phyloP scores from a whole-genome alignment of 257 asterid genomes.

The Orobanche coerulescens region DNA sequence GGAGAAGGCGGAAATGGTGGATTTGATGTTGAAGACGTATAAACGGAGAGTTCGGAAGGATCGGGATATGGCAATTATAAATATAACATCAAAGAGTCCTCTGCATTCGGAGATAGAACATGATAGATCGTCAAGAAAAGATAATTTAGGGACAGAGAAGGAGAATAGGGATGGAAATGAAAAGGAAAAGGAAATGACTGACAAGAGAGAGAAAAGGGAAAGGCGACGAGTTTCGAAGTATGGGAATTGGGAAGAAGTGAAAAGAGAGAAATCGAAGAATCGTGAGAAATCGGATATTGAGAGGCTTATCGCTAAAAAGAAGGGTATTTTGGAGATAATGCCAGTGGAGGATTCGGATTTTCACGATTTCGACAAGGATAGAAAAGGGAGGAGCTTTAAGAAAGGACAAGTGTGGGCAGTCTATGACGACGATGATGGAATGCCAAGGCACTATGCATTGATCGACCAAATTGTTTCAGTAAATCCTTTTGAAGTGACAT shows the following conservation, averaged over 20 bases:
- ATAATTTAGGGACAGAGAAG: constrained; percentile 23
- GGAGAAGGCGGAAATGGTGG: constrained; percentile 15
- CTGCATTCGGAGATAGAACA: constrained; percentile 20
- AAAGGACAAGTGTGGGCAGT: constrained; percentile 93
- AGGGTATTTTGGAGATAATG: constrained; percentile 37
- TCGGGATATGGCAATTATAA: constrained; percentile 17
- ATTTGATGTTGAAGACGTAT: constrained; percentile 15
- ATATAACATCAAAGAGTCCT: constrained; percentile 13
- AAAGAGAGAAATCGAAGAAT: constrained; percentile 14
- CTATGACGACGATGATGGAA: constrained; percentile 67
- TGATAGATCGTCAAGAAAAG: constrained; percentile 13
- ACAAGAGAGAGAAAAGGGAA: constrained; percentile 26
- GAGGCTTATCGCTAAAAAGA: constrained; percentile 25
- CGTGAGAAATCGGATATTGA: constrained; percentile 22
- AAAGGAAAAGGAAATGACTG: constrained; percentile 19
- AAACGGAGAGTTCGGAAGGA: constrained; percentile 24
- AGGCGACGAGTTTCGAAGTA: constrained; percentile 36
- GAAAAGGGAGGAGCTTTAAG: constrained; percentile 62
- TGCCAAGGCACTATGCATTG: constrained; percentile 81
- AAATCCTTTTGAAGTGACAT: constrained; percentile 60
- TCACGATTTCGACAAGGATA: constrained; percentile 66
- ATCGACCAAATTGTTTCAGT: constrained; percentile 49
- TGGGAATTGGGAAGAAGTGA: constrained; percentile 16
- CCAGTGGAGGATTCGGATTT: constrained; percentile 52
- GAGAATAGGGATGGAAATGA: constrained; percentile 16